phyloP scores from a whole-genome alignment of 257 asterid species.

The Haberlea rhodopensis region DNA sequence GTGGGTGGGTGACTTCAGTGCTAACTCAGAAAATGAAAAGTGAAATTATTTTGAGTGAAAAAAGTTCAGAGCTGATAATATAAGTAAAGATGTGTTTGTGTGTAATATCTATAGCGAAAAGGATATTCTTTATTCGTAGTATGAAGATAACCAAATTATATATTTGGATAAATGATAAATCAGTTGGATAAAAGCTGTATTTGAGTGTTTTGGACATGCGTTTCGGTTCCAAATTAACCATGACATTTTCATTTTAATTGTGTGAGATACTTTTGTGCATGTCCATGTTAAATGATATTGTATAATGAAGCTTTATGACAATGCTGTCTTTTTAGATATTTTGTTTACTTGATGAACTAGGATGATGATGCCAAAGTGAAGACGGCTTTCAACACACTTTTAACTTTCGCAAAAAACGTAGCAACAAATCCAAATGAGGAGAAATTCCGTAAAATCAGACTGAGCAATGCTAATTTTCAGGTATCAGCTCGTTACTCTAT shows the following conservation, averaged over 20 bases:
- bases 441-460: constrained; percentile 89
- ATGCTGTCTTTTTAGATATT: constrained; percentile 9
- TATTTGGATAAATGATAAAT: no score
- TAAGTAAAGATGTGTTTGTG: neutral
- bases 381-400: constrained; percentile 86
- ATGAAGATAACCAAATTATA: neutral
- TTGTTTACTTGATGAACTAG: constrained; percentile 40
- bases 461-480: constrained; percentile 82
- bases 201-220: neutral
- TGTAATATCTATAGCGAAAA: neutral
- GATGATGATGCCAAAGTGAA: constrained; percentile 87
- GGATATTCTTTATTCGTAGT: no score
- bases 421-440: constrained; percentile 90
- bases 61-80: neutral
- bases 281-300: constrained; percentile 1
- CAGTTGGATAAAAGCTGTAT: neutral
- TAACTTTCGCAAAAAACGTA: constrained; percentile 81
- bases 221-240: neutral
- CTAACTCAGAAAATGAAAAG: neutral
- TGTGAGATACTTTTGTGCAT: constrained; percentile 2
- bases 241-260: neutral
- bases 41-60: neutral
- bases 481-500: constrained; percentile 34
- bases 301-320: neutral
- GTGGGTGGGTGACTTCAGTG: neutral